Evolutionary conservation across 1,139 yeast species (phyloP), one percentile per base, ranked within the genome.

Genomic region (Suhomyces chickasaworum): DNA sequence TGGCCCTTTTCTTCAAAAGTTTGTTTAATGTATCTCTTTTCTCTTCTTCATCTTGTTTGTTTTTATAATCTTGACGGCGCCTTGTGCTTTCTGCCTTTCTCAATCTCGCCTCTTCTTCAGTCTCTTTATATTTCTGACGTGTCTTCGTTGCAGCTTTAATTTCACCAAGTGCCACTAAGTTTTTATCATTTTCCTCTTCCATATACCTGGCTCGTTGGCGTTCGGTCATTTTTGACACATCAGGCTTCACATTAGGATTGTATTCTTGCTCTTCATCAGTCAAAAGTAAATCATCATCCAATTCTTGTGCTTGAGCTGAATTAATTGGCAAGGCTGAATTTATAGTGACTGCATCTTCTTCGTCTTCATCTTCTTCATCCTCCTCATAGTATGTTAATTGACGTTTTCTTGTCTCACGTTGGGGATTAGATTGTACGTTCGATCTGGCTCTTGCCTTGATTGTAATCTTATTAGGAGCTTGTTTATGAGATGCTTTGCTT

Each of bases 21-120:
- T 88, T 89, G 64, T 90, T 91, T 53, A 93, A 75, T 0, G 97
- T 91, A 54, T 90, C 97, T 58, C 85, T 81, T 64, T 93, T 93
- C 64, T 93, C 99, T 64, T 89, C 97, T 60, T 90, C 98, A 34
- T 89, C 70, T 52, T 86, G 82, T 67, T 86, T 85, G 58, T 85
- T 91, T 54, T 86, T 85, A 59, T 90, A 78, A 60, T 93, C 93
- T 63, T 87, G 87, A 53, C 99, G 78, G 63, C 91, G 81, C 56
- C 99, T 79, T 0, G 97, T 93, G 59, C 82, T 84, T 61, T 93
- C 99, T 1, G 95, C 91, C 52, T 90, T 83, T 36, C 90, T 77
- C 49, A 89, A 67, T 32, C 89, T 89, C 34, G 83, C 77, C 65
- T 91, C 96, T 61, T 93, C 97, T 48, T 85, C 97, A 0, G 96